Percentiles rank a stretch among this genome's conserved stretches.
Conservation (phyloP, 148 eudicot genomes). For the Spergularia marina region DNA sequence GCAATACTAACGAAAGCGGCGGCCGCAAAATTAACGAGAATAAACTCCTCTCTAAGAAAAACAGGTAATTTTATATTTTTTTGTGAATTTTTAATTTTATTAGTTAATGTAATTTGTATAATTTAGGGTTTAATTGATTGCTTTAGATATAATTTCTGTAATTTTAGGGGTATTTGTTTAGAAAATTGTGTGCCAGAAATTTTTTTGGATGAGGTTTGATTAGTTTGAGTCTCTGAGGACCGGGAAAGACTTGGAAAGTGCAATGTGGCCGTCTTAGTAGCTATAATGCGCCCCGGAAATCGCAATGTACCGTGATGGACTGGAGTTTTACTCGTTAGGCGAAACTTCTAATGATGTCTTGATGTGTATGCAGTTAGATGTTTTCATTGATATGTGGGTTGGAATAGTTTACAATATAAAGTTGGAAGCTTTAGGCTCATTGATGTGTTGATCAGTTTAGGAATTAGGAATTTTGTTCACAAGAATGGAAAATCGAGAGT, state of each 20-base stretch:
- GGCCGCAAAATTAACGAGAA: slow-evolving; percentile 97
- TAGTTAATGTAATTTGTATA: neutral
- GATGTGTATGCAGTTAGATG: neutral
- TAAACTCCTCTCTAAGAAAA: slow-evolving; percentile 88
- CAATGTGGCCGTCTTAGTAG: no score
- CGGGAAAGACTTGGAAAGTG: neutral
- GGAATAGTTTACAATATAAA: neutral
- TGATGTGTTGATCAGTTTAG: neutral
- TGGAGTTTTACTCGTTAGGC: neutral
- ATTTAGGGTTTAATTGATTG: neutral
- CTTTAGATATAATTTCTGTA: neutral
- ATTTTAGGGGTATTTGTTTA: no score
- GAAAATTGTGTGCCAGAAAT: no score
- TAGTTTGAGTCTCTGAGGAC: neutral
- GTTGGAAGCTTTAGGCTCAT: neutral
- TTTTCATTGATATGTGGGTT: neutral
- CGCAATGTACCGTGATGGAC: no score
- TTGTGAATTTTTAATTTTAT: neutral
- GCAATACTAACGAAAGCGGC: slow-evolving; percentile 88
- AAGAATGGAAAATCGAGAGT: neutral
- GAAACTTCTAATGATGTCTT: neutral
- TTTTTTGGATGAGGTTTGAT: no score
- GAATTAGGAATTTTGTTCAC: neutral
- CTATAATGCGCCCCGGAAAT: no score
- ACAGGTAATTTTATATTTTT: no score